Percentiles rank a stretch among this genome's conserved stretches.
Evolutionary conservation across 352 stramenopile species (phyloP).

Genomic region (Pythium insidiosum): DNA sequence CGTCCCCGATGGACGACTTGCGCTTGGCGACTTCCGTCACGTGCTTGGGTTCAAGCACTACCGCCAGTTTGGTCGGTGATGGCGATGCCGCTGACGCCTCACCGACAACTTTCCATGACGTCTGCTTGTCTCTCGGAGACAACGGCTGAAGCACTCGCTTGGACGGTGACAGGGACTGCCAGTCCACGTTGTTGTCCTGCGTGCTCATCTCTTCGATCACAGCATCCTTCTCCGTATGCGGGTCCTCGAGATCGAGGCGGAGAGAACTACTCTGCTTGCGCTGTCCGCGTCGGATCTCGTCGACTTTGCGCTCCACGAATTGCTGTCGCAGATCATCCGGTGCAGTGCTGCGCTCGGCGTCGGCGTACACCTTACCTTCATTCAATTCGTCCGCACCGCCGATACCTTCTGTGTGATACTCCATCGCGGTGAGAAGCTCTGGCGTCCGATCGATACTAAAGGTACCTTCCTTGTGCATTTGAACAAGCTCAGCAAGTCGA

Average conservation of each 20-base stretch:
- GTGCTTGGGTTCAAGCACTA: constrained; percentile 33
- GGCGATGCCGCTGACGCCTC: constrained; percentile 1
- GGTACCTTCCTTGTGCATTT: constrained; percentile 70
- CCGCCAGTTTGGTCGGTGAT: constrained; percentile 16
- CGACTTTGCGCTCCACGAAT: constrained; percentile 39
- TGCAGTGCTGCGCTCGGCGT: constrained; percentile 11
- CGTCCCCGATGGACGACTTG: constrained; percentile 52
- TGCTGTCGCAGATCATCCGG: constrained; percentile 17
- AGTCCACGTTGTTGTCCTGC: constrained; percentile 18
- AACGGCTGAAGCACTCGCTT: constrained; percentile 35
- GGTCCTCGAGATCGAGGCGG: constrained; percentile 25
- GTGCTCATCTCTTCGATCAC: constrained; percentile 12
- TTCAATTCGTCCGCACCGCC: constrained; percentile 34
- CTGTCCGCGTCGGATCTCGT: constrained; percentile 53
- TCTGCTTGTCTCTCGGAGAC: constrained; percentile 47
- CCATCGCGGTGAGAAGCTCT: constrained; percentile 54
- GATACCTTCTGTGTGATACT: constrained; percentile 57
- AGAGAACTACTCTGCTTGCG: constrained; percentile 37
- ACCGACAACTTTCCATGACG: constrained; percentile 42
- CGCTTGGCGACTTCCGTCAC: constrained; percentile 10
- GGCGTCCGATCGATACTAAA: constrained; percentile 75
- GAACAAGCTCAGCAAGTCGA: constrained; percentile 48
- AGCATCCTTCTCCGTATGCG: constrained; percentile 12
- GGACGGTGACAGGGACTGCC: constrained; percentile 48
- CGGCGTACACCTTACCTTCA: constrained; percentile 25